Conservation (phyloP, 2,329 filamentous ascomycete genomes). For the Penicillium sp. region DNA sequence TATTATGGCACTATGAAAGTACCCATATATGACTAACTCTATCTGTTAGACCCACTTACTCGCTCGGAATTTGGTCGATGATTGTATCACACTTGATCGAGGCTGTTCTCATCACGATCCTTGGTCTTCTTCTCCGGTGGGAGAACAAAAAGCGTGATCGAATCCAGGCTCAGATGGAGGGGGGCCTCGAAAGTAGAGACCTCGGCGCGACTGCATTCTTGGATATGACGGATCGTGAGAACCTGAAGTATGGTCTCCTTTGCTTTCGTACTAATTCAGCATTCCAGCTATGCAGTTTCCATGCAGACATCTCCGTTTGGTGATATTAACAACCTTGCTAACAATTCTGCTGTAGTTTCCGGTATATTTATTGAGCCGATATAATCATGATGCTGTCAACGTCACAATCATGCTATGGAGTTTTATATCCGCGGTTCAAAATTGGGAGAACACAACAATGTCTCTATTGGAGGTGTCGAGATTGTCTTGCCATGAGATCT, state of each 20-base stretch:
- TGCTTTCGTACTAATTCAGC: background rate
- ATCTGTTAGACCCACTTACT: conserved; percentile 45
- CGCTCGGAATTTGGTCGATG: conserved; percentile 57
- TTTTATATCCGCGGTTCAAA: too few relatives aligned
- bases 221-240: conserved; percentile 55
- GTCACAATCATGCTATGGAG: background rate
- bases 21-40: background rate
- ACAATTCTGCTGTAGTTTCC: conserved; percentile 18
- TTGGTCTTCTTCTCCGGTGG: conserved; percentile 49
- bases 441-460: too few relatives aligned
- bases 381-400: background rate
- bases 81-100: conserved; percentile 55
- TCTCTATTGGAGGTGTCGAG: too few relatives aligned
- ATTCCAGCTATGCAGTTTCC: background rate
- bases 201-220: conserved; percentile 52
- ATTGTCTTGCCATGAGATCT: background rate
- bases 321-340: too few relatives aligned
- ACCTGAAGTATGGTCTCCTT: conserved; percentile 50
- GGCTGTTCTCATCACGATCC: conserved; percentile 44
- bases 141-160: conserved; percentile 53
- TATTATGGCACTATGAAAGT: background rate
- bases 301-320: background rate
- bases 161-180: conserved; percentile 47
- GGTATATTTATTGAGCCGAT: conserved; percentile 16
- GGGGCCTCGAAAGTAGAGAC: conserved; percentile 48